Percentiles rank a stretch among this genome's conserved stretches.
Evolutionary conservation across 331 rosid species (phyloP).

Genomic region (Arachis monticola): DNA sequence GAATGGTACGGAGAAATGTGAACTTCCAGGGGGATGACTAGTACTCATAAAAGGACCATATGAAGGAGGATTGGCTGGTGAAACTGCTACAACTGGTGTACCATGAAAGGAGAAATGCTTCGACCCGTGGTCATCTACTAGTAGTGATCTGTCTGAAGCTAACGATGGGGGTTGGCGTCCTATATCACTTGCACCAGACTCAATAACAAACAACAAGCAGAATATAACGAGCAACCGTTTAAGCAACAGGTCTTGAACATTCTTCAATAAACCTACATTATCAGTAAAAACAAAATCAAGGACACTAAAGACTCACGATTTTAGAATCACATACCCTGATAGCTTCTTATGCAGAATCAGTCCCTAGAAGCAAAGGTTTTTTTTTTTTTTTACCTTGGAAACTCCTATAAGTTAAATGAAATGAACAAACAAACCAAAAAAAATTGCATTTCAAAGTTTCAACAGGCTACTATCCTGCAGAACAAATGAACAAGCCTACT

Average conservation of each 20-base stretch:
- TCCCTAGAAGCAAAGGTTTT: not conserved
- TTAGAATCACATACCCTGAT: slow-evolving; percentile 19
- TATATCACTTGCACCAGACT: slow-evolving; percentile 41
- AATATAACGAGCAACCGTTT: slow-evolving; percentile 54
- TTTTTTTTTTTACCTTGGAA: not conserved
- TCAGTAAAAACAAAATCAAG: slow-evolving; percentile 37
- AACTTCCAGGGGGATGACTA: slow-evolving; percentile 57
- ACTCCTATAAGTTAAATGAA: not conserved
- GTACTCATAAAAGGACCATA: slow-evolving; percentile 53
- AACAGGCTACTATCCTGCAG: not conserved
- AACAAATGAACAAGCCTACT: not conserved
- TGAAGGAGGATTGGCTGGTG: slow-evolving; percentile 58
- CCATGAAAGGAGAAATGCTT: slow-evolving; percentile 48
- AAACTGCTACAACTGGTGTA: slow-evolving; percentile 39
- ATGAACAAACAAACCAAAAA: not conserved
- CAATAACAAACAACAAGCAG: slow-evolving; percentile 46
- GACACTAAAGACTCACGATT: slow-evolving; percentile 4
- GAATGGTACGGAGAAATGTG: slow-evolving; percentile 63
- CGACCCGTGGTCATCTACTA: slow-evolving; percentile 44
- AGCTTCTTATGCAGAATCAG: slow-evolving; percentile 19
- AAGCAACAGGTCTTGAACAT: slow-evolving; percentile 45
- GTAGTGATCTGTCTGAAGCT: slow-evolving; percentile 51
- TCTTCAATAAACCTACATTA: slow-evolving; percentile 60
- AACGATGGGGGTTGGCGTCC: slow-evolving; percentile 30
- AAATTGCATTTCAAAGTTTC: slow-evolving; percentile 7